phyloP scores from a whole-genome alignment of 129 eudicot genomes.

The carrot (Daucus carota) region DNA sequence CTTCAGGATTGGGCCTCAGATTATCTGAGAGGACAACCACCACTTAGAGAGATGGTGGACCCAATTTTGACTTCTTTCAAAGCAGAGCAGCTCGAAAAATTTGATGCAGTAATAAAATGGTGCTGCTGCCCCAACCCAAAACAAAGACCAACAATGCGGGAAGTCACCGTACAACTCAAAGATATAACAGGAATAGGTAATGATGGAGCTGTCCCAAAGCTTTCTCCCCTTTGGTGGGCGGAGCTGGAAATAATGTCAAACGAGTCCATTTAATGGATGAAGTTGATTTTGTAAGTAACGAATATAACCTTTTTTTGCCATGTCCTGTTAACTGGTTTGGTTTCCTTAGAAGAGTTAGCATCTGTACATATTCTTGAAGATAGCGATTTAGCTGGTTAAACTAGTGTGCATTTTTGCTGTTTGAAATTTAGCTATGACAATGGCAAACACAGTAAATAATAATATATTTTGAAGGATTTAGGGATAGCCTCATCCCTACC shows the following conservation, averaged over 20 bases:
- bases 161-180: conserved; percentile 46
- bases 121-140: conserved; percentile 45
- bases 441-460: background rate
- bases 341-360: background rate
- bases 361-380: conserved; percentile 12
- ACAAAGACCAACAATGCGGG: conserved; percentile 53
- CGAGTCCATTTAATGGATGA: conserved; percentile 34
- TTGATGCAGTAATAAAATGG: conserved; percentile 40
- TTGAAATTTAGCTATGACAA: conserved; percentile 7
- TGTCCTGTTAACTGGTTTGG: conserved; percentile 5
- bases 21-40: conserved; percentile 33
- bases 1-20: conserved; percentile 74
- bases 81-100: conserved; percentile 47
- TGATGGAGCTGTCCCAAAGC: conserved; percentile 72
- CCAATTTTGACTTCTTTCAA: conserved; percentile 48
- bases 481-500: background rate
- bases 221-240: conserved; percentile 98
- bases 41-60: conserved; percentile 53
- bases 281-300: background rate
- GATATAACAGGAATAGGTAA: conserved; percentile 64
- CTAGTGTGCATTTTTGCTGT: conserved; percentile 10
- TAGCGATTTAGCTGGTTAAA: background rate
- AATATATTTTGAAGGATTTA: background rate
- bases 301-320: background rate
- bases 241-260: conserved; percentile 71